Percentiles rank a stretch among this genome's conserved stretches.
phyloP scores from a whole-genome alignment of 257 asterid species.

The Rauvolfia tetraphylla region DNA sequence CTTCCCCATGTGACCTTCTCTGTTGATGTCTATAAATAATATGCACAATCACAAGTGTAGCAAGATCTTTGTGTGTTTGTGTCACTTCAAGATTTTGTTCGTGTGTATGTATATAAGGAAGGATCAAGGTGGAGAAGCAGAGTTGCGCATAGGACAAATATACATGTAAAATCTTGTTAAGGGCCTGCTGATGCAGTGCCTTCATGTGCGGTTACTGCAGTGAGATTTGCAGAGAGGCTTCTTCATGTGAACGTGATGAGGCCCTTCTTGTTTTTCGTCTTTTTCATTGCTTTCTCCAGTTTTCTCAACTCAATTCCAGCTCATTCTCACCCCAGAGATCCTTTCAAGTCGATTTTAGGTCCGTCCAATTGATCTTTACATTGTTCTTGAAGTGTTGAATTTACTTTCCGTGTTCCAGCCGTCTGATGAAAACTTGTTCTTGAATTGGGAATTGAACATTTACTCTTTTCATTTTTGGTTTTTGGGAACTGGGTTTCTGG shows the following conservation, averaged over 20 bases:
- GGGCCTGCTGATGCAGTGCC: slow-evolving; percentile 30
- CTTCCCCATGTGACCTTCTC: slow-evolving; percentile 34
- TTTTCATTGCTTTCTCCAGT: slow-evolving; percentile 33
- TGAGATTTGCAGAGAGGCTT: slow-evolving; percentile 35
- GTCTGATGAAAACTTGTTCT: neutral
- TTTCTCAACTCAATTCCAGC: slow-evolving; percentile 33
- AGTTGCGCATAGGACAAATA: neutral
- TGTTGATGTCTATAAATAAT: slow-evolving; percentile 7
- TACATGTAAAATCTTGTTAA: slow-evolving; percentile 20
- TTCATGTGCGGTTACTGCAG: slow-evolving; percentile 26
- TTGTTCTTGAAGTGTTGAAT: neutral
- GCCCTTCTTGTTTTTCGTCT: slow-evolving; percentile 28
- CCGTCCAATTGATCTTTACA: slow-evolving; percentile 14
- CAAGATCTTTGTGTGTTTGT: neutral
- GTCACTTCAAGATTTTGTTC: slow-evolving; percentile 16
- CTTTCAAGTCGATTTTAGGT: slow-evolving; percentile 58
- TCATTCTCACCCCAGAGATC: slow-evolving; percentile 42
- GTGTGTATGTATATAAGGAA: neutral
- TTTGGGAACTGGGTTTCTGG: slow-evolving; percentile 26
- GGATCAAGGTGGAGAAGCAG: neutral
- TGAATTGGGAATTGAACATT: slow-evolving; percentile 2
- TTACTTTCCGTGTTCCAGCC: neutral
- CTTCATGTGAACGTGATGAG: slow-evolving; percentile 34
- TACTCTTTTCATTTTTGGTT: neutral
- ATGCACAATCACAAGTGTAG: slow-evolving; percentile 15